These are phyloP conservation scores for Diaporthe sp. DNA, from an alignment of 2,329 filamentous ascomycete species.

Conservation along the genomic window DNA sequence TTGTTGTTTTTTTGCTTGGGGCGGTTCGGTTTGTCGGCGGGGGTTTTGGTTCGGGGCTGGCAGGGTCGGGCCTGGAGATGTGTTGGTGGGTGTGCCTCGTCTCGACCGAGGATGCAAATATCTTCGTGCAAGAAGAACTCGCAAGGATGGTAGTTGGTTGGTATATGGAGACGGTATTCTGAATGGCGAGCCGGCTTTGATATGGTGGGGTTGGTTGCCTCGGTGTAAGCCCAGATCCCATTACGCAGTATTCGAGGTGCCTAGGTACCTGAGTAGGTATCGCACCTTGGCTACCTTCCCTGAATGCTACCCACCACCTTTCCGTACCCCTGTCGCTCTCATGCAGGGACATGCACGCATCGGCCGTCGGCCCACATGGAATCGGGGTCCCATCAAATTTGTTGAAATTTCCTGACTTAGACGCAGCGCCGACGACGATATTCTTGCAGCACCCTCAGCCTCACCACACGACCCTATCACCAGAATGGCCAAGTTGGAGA, in stretches of 20 bases:
- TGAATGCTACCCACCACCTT: neutral
- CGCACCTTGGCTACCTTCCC: too few relatives aligned
- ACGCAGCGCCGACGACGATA: conserved; percentile 27
- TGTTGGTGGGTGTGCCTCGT: neutral
- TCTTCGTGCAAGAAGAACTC: neutral
- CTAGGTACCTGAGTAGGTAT: neutral
- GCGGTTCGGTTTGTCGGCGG: neutral
- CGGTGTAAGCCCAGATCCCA: neutral
- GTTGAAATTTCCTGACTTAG: conserved; percentile 33
- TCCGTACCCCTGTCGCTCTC: conserved; percentile 42
- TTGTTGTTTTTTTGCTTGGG: neutral
- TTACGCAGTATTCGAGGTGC: conserved; percentile 1
- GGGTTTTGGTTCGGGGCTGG: neutral
- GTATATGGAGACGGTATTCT: neutral
- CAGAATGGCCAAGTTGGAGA: conserved; percentile 40
- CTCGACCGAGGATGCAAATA: too few relatives aligned
- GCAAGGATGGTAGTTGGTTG: neutral
- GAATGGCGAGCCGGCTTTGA: neutral
- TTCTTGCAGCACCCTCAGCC: neutral
- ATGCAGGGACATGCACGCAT: too few relatives aligned
- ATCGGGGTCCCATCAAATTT: conserved; percentile 24
- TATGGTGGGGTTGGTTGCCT: conserved; percentile 7
- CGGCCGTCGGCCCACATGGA: neutral
- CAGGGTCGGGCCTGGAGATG: neutral
- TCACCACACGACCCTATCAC: conserved; percentile 5